phyloP scores from a whole-genome alignment of 1,139 yeast species.

The Cylindricascospora bacillispora region DNA sequence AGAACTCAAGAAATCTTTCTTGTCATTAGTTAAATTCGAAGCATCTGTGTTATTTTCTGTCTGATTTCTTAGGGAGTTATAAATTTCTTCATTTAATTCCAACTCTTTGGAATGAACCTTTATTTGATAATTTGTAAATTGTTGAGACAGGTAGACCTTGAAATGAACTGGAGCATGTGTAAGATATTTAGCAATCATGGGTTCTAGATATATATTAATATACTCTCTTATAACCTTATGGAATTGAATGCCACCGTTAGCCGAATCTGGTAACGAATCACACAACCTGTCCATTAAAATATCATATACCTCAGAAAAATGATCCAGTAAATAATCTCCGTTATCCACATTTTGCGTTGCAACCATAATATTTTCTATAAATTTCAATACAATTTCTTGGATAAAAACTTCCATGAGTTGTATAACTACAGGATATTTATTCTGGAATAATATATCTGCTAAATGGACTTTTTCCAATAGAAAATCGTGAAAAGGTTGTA shows the following conservation, averaged over 20 bases:
- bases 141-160: conserved; percentile 20
- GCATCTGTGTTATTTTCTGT: conserved; percentile 4
- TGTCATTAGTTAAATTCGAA: conserved; percentile 21
- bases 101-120: conserved; percentile 22
- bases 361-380: conserved; percentile 9
- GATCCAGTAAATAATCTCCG: conserved; percentile 10
- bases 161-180: conserved; percentile 30
- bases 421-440: conserved; percentile 26
- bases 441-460: conserved; percentile 26
- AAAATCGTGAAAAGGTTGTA: conserved; percentile 1
- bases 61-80: conserved; percentile 14
- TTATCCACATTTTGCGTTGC: conserved; percentile 4
- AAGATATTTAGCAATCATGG: conserved; percentile 29
- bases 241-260: conserved; percentile 25
- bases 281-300: conserved; percentile 17
- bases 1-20: conserved; percentile 35
- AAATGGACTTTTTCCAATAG: conserved; percentile 25
- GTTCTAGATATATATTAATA: conserved; percentile 27
- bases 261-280: conserved; percentile 18
- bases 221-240: conserved; percentile 20
- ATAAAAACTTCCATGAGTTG: conserved; percentile 33
- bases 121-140: conserved; percentile 27
- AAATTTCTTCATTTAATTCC: conserved; percentile 16
- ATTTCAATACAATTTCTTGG: conserved; percentile 35
- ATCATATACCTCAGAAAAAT: conserved; percentile 23